phyloP scores from a whole-genome alignment of 1,284 basidiomycete genomes.

The Ganoderma sinense region DNA sequence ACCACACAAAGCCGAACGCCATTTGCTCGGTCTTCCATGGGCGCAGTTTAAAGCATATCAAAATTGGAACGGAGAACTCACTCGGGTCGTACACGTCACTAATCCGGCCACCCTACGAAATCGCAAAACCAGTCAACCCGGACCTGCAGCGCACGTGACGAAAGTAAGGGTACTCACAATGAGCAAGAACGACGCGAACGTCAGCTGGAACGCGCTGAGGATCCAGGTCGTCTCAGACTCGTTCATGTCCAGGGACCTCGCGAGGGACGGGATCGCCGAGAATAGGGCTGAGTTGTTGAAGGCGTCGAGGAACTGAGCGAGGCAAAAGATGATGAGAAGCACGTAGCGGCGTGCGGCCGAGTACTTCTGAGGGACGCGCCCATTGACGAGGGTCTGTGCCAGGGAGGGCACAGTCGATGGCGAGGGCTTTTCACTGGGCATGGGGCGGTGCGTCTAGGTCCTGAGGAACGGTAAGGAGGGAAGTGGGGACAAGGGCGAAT shows the following conservation, averaged over 20 bases:
- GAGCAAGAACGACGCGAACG: slow-evolving; percentile 42
- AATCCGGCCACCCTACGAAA: slow-evolving; percentile 39
- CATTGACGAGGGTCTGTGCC: slow-evolving; percentile 38
- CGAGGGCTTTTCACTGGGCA: slow-evolving; percentile 15
- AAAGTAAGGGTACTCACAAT: slow-evolving; percentile 33
- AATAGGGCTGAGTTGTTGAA: slow-evolving; percentile 58
- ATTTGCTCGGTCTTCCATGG: too few species aligned
- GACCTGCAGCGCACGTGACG: too few species aligned
- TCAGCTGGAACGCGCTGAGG: slow-evolving; percentile 43
- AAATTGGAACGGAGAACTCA: slow-evolving; percentile 9
- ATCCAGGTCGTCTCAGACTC: slow-evolving; percentile 42
- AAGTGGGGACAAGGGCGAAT: neutral
- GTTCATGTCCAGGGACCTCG: slow-evolving; percentile 37
- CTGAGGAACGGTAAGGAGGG: neutral
- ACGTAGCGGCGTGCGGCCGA: slow-evolving; percentile 37
- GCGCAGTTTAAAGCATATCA: neutral
- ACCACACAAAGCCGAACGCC: neutral
- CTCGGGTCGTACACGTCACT: slow-evolving; percentile 45
- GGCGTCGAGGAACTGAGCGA: slow-evolving; percentile 54
- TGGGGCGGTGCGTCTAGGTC: neutral
- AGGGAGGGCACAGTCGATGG: slow-evolving; percentile 33
- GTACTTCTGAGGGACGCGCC: slow-evolving; percentile 37
- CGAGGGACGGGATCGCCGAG: slow-evolving; percentile 49
- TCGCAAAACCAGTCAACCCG: neutral
- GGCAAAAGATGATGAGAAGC: slow-evolving; percentile 52